Base-by-base conservation (phyloP, 371 early-diverging fungal genomes). In the Vairimorpha ceranae region DNA sequence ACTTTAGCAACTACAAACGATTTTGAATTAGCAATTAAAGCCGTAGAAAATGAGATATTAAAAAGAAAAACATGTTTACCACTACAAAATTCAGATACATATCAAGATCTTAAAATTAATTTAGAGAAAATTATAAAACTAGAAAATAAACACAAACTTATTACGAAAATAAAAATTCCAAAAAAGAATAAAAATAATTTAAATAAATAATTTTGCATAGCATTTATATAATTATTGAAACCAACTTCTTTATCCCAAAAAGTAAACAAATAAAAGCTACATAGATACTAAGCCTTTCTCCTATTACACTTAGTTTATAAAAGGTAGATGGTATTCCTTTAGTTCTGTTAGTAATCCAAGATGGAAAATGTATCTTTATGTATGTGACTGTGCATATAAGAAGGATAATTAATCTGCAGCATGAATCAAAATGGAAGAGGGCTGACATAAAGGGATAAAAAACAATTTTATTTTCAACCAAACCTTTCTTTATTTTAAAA, bases 361-460 rank as follows among this genome's bases (percentile, higher is more conserved):
- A 86, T 21, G 91, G 90, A 68, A 88, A 87, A 77, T 88, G 88
- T 27, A 87, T 87, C 29, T 87, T 85, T 25, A 89, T 77, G 78
- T 89, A 89, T 21, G 90, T 88, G 80, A 87, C 87, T 2, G 91
- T 90, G 80, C 90, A 90, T 52, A 90, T 87, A 41, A 87, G 67
- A 2, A 90, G 84, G 35, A 90, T 79, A 45, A 90, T 79, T 17
- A 89, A 87, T 36, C 89, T 83, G n/a, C 90, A 77, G 38, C 90
- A 83, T 29, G 89, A 87, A 65, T 89, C 86, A 69, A 92, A 89
- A 81, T 90, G 87, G 73, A 90, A 89, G 43, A 92, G 85, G 51
- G 90, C 91, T 45, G 80, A 77, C 83, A 83, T 83, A 6, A 19
- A n/a, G 41, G 45, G 69, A 60, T n/a, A 23, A 33, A 4, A 0